Evolutionary conservation across 176 grass and related monocot genomes (phyloP).

Genomic region (Carex kokanica): DNA sequence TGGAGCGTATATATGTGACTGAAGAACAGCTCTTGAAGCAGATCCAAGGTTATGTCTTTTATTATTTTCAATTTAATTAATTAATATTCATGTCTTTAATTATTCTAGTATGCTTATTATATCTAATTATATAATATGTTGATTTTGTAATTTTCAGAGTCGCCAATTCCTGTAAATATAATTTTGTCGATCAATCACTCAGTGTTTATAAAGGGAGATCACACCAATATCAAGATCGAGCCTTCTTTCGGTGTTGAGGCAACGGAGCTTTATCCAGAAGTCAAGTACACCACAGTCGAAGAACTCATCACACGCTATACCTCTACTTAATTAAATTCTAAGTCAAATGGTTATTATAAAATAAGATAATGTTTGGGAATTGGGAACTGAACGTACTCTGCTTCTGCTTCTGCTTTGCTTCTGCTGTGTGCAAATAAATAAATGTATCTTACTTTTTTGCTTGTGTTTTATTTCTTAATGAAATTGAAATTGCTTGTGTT

Average conservation of each 20-base stretch:
- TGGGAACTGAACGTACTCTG: too few relatives aligned
- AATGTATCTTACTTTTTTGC: not conserved
- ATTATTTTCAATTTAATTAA: too few relatives aligned
- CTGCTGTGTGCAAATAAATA: not conserved
- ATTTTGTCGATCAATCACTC: slow-evolving; percentile 47
- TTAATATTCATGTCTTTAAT: too few relatives aligned
- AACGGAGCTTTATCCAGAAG: slow-evolving; percentile 54
- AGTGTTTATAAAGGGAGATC: slow-evolving; percentile 62
- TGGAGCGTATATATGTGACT: slow-evolving; percentile 30
- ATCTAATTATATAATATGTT: too few relatives aligned
- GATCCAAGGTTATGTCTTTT: slow-evolving; percentile 28
- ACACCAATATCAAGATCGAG: slow-evolving; percentile 62
- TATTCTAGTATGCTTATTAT: too few relatives aligned
- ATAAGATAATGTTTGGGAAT: not conserved
- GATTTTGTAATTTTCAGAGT: slow-evolving; percentile 26
- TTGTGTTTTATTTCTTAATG: not conserved
- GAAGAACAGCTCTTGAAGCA: slow-evolving; percentile 47
- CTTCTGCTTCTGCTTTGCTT: too few relatives aligned
- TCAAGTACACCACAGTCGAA: slow-evolving; percentile 58
- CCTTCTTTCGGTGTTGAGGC: slow-evolving; percentile 74
- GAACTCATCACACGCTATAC: slow-evolving; percentile 49
- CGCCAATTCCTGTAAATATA: slow-evolving; percentile 27
- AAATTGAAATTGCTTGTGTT: too few relatives aligned
- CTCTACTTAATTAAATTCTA: not conserved
- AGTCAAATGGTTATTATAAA: not conserved